These are phyloP conservation scores for Apophysomyces elegans DNA, from an alignment of 371 early-diverging fungal genomes.

Conservation along the genomic window DNA sequence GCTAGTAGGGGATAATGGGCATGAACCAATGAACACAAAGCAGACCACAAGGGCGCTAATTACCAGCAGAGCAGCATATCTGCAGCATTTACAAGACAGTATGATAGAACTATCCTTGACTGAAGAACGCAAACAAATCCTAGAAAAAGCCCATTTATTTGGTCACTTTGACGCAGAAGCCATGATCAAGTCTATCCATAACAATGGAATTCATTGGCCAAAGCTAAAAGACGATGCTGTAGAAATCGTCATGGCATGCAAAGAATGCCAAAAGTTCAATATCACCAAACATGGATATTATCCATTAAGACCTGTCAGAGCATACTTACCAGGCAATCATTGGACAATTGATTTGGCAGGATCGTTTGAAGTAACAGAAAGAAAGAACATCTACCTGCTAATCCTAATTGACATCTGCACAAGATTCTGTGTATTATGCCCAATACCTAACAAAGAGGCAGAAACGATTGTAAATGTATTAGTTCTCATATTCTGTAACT, in stretches of 20 bases:
- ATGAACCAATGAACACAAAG: neutral
- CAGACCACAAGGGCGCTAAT: neutral
- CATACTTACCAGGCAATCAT: constrained; percentile 28
- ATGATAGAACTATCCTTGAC: neutral
- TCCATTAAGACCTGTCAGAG: constrained; percentile 23
- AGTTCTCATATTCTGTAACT: too few species aligned
- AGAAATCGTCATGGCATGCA: constrained; percentile 18
- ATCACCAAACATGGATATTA: constrained; percentile 19
- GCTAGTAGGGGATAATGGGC: constrained; percentile 23
- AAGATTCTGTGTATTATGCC: too few species aligned
- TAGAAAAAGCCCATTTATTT: constrained; percentile 19
- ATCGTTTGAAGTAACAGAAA: constrained; percentile 17
- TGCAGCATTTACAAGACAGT: neutral
- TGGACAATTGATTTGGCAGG: constrained; percentile 35
- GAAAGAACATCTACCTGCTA: too few species aligned
- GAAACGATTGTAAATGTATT: too few species aligned
- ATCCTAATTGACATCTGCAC: too few species aligned
- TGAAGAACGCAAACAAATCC: constrained; percentile 13
- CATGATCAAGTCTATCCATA: constrained; percentile 16
- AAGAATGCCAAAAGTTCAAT: constrained; percentile 21
- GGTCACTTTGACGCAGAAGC: constrained; percentile 28
- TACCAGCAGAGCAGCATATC: neutral
- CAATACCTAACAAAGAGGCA: too few species aligned
- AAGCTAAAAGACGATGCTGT: constrained; percentile 22
- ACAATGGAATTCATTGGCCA: constrained; percentile 21